Conservation (phyloP, 2,329 filamentous ascomycete genomes). For the Hymenotorrendiella dingleyae region DNA sequence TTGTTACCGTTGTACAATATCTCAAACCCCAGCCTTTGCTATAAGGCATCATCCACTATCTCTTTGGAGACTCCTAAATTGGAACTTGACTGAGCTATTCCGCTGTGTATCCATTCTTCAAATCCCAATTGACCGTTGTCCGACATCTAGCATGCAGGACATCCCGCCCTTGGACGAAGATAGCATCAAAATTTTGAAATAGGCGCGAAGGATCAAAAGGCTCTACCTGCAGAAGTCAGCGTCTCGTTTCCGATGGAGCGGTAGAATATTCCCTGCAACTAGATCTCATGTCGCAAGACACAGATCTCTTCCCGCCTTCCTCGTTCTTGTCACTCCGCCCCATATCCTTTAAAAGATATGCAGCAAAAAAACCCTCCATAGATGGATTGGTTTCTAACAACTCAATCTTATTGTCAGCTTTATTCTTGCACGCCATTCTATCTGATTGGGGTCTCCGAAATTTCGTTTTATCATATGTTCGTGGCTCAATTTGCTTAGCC, state of each 20-base stretch:
- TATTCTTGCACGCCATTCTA: slow-evolving; percentile 5
- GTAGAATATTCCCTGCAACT: too few species aligned
- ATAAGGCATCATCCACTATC: slow-evolving; percentile 2
- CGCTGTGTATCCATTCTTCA: neutral
- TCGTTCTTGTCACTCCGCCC: slow-evolving; percentile 16
- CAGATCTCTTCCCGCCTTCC: slow-evolving; percentile 12
- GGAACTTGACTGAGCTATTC: neutral
- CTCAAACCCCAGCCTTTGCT: too few species aligned
- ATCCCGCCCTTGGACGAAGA: too few species aligned
- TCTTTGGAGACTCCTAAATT: neutral
- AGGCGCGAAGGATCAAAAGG: slow-evolving; percentile 17
- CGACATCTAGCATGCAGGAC: slow-evolving; percentile 7
- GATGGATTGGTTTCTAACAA: slow-evolving; percentile 1
- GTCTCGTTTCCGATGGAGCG: slow-evolving; percentile 14
- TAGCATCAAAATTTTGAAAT: too few species aligned
- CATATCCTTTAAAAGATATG: slow-evolving; percentile 9
- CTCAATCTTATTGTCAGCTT: slow-evolving; percentile 11
- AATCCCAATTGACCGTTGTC: slow-evolving; percentile 14
- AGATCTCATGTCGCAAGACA: too few species aligned
- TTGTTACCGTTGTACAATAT: neutral
- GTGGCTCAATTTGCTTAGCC: neutral
- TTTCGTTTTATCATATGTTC: too few species aligned
- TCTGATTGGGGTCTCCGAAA: neutral
- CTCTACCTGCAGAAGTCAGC: slow-evolving; percentile 16
- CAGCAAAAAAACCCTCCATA: neutral